Base-by-base conservation (phyloP, 2,329 filamentous ascomycete species). In the Penicillium fuscoglaucum region DNA sequence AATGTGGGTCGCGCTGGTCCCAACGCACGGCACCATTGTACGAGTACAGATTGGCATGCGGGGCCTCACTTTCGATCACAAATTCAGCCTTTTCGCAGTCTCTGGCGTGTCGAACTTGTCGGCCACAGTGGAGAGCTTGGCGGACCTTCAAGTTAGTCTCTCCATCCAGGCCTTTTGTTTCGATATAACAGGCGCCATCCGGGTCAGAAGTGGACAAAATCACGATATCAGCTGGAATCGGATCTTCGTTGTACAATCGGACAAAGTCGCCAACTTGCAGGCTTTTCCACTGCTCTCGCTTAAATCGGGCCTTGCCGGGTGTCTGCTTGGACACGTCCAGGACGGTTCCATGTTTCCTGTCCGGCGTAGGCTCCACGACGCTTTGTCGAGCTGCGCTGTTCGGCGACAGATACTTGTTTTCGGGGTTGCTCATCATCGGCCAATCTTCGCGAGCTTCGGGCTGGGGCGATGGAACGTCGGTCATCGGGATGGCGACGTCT, bases 131-230 rank as follows among this genome's bases (percentile, higher is more conserved):
- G 43, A 99, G 83, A 21, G 95, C 91, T 70, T 93, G 90, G 59
- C 95, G 89, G 61, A 97, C 92, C 76, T 99, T 99, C 62, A 99
- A 79, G 69, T 99, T 99, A 2, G 95, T 99, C 78, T 99, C 95
- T 51, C 95, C 95, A 70, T 99, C 95, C 80, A 99, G 74, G 72
- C 96, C 98, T 80, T 98, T 99, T 2, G 95, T 99, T 77, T 99
- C 95, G 24, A 99, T 90, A 68, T 97, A 99, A 76, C 95, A 99
- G 39, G 91, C 91, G 51, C 95, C 95, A 68, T 99, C 95, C 0
- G 89, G 84, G 68, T 98, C 95, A 2, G 95, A 96, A 0, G 95
- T 98, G 2, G 95, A 90, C 26, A 99, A 79, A 44, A 99, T 90
- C 48, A 98, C 88, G 47, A 99, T 82, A 75, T 99, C 95, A 48